phyloP scores from a whole-genome alignment of 495 filamentous ascomycete species.

The Penicillium macrosclerotiorum region DNA sequence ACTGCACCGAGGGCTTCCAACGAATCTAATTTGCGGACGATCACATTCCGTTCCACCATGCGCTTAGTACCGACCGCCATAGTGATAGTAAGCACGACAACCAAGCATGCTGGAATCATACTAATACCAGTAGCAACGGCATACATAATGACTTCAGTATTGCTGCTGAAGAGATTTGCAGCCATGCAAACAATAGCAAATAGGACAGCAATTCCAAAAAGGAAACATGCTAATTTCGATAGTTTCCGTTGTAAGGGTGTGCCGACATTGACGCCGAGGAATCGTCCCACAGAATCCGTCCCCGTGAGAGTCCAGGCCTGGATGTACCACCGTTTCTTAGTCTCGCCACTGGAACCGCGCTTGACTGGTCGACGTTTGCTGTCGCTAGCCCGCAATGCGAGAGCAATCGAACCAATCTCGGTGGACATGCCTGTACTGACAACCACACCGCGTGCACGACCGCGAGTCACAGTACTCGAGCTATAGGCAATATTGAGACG shows the following conservation, averaged over 20 bases:
- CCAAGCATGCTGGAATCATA: constrained; percentile 73
- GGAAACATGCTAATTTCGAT: constrained; percentile 65
- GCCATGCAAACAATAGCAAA: constrained; percentile 67
- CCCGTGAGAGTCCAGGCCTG: constrained; percentile 66
- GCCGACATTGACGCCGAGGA: constrained; percentile 68
- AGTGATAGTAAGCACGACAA: constrained; percentile 73
- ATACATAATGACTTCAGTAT: constrained; percentile 66
- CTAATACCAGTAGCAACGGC: constrained; percentile 67
- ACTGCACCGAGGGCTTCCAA: constrained; percentile 69
- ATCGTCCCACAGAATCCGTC: constrained; percentile 63
- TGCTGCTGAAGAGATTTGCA: constrained; percentile 56
- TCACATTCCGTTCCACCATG: constrained; percentile 68
- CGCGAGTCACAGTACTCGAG: constrained; percentile 69
- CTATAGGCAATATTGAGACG: constrained; percentile 70
- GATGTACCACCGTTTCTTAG: constrained; percentile 63
- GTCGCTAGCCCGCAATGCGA: constrained; percentile 52
- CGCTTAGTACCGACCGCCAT: constrained; percentile 71
- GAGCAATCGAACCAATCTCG: constrained; percentile 69
- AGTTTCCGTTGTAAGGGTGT: constrained; percentile 68
- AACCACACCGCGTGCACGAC: constrained; percentile 65
- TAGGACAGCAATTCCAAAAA: constrained; percentile 68
- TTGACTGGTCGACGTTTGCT: constrained; percentile 51
- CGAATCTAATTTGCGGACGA: constrained; percentile 64
- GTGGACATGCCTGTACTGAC: constrained; percentile 70
- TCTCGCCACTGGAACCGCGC: constrained; percentile 53